These are phyloP conservation scores for Cordyceps sp. DNA, from an alignment of 2,329 filamentous ascomycete genomes.

Conservation along the genomic window DNA sequence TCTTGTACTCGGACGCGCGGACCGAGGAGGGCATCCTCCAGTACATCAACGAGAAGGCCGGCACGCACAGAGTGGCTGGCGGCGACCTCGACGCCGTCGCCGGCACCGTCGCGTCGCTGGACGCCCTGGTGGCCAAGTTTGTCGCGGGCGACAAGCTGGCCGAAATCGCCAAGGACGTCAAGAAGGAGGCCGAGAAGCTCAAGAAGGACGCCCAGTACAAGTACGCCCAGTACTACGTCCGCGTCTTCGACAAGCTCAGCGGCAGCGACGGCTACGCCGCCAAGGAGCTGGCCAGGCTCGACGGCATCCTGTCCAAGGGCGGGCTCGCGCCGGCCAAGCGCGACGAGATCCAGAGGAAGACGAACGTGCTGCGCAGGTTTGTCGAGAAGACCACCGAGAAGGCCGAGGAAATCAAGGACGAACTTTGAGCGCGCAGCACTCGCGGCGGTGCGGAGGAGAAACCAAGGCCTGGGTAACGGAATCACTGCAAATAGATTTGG, in stretches of 20 bases:
- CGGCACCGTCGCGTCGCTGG: constrained; percentile 67
- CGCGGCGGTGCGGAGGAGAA: background rate
- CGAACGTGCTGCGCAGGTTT: constrained; percentile 77
- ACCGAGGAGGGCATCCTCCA: constrained; percentile 58
- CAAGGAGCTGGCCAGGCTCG: constrained; percentile 73
- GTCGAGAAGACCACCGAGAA: constrained; percentile 39
- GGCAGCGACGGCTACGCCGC: constrained; percentile 61
- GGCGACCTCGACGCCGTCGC: constrained; percentile 65
- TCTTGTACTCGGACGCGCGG: constrained; percentile 61
- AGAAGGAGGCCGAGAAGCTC: constrained; percentile 50
- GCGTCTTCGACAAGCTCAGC: constrained; percentile 72
- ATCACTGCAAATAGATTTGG: too few species aligned
- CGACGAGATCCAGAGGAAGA: constrained; percentile 73
- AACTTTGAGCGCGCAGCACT: constrained; percentile 15
- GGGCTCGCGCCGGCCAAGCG: constrained; percentile 72
- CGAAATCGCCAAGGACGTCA: constrained; percentile 52
- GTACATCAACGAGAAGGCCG: constrained; percentile 79
- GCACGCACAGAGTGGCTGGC: constrained; percentile 68
- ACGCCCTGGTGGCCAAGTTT: constrained; percentile 61
- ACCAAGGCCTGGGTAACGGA: too few species aligned
- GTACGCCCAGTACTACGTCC: constrained; percentile 88
- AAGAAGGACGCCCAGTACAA: constrained; percentile 48
- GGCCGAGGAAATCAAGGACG: constrained; percentile 19
- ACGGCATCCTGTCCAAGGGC: constrained; percentile 71
- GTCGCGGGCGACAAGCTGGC: constrained; percentile 43